phyloP scores from a whole-genome alignment of 2,329 filamentous ascomycete species.

The Pseudogymnoascus sp. region DNA sequence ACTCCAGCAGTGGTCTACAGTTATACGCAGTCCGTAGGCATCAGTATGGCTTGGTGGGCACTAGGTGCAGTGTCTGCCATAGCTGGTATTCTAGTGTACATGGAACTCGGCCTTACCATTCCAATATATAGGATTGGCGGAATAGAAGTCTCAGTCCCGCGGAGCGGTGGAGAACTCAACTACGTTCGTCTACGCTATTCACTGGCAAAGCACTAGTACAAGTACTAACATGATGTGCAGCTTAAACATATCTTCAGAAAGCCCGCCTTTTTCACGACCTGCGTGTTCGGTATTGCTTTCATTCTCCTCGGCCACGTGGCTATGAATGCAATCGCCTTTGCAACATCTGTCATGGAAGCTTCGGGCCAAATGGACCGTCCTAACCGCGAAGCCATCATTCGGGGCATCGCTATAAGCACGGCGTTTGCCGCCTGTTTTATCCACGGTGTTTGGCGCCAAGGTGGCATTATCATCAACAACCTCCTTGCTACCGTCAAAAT shows the following conservation, averaged over 20 bases:
- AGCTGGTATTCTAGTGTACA: conserved; percentile 22
- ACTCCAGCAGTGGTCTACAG: conserved; percentile 12
- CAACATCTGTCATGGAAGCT: conserved; percentile 33
- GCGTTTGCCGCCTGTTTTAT: conserved; percentile 39
- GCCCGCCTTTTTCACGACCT: conserved; percentile 32
- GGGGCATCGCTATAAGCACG: conserved; percentile 40
- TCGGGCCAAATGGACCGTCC: conserved; percentile 23
- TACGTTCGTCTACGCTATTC: conserved; percentile 30
- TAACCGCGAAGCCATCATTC: conserved; percentile 26
- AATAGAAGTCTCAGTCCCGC: conserved; percentile 34
- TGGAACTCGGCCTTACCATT: conserved; percentile 41
- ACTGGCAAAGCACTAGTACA: too few species aligned
- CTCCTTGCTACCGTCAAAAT: conserved; percentile 43
- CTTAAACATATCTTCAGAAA: conserved; percentile 36
- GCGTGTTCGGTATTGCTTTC: conserved; percentile 33
- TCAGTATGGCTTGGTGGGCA: conserved; percentile 15
- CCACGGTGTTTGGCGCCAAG: conserved; percentile 39
- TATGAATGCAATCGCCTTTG: conserved; percentile 42
- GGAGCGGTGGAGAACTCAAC: conserved; percentile 40
- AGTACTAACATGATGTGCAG: not conserved
- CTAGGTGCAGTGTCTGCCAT: conserved; percentile 13
- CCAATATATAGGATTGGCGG: conserved; percentile 35
- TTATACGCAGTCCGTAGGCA: conserved; percentile 13
- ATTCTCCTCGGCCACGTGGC: conserved; percentile 38
- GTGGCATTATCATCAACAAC: conserved; percentile 45